Evolutionary conservation across 495 filamentous ascomycete genomes (phyloP), one percentile per base, ranked within the genome.

Genomic region (Diplogelasinospora grovesii): DNA sequence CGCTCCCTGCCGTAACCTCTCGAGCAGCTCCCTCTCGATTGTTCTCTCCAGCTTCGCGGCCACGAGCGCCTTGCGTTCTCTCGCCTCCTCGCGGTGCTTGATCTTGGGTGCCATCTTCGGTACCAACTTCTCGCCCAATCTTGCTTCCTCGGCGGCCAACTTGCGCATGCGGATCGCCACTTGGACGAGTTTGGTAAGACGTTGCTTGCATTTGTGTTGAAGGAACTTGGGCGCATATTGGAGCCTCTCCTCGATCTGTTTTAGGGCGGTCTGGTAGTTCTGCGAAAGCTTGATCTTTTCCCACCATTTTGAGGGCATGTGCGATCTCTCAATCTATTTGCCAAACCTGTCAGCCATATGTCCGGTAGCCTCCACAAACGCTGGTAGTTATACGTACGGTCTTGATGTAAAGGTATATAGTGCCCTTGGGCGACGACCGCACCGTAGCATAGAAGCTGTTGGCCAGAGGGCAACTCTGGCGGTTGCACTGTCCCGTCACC

Each of bases 191-290:
- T 92, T 75, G 14, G 92, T 98, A 18, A 98, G 75, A 45, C 92
- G 83, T 68, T 98, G 92, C 69, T 98, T 98, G 78, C 89, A 94
- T 65, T 95, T 95, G 69, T 97, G 93, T 35, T 87, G 65, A 45
- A 96, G 67, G 62, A 95, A 95, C 57, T 95, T 95, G 20, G 92
- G 92, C 82, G 88, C 97, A 75, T 95, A 96, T 52, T 88, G 83
- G 34, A 98, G 74, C 8, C 83, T 75, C 46, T 85, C 76, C 55
- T 97, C 93, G 49, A 98, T 81, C 59, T 95, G 89, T 41, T 53
- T 31, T 6, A 97, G 75, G 0, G 92, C 93, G 46, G 84, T 80
- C 28, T 80, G 77, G 63, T 98, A 97, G 74, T 95, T 94, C 44
- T 77, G 70, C 2, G 89, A 90, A 9, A 98, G 71, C 53, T 86